These are phyloP conservation scores for Gentiana macrophylla DNA, from an alignment of 257 asterid species.

Conservation along the genomic window DNA sequence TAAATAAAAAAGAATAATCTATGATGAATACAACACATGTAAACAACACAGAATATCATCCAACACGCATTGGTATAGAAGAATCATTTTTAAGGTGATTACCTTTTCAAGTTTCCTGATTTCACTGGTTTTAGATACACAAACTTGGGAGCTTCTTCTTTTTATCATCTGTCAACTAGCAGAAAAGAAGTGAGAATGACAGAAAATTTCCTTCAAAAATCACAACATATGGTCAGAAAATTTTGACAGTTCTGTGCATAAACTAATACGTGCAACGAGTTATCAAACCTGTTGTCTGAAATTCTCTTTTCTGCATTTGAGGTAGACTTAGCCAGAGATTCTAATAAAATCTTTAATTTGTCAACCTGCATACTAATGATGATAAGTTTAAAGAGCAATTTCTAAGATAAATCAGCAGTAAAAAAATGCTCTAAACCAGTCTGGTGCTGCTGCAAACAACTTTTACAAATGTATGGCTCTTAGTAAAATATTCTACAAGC, in stretches of 20 bases:
- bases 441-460: not conserved
- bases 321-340: conserved; percentile 80
- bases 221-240: not conserved
- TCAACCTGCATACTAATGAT: conserved; percentile 52
- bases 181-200: conserved; percentile 9
- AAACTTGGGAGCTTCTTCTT: conserved; percentile 73
- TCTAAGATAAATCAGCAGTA: conserved; percentile 7
- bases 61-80: too few species aligned
- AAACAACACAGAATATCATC: too few species aligned
- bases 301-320: conserved; percentile 65
- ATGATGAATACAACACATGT: too few species aligned
- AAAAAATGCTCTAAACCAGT: not conserved
- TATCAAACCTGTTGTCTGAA: conserved; percentile 59
- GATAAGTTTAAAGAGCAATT: conserved; percentile 9
- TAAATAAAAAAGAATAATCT: too few species aligned
- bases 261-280: conserved; percentile 13
- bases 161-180: conserved; percentile 48
- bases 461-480: too few species aligned
- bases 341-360: conserved; percentile 69
- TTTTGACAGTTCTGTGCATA: not conserved
- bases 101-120: conserved; percentile 66
- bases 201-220: conserved; percentile 1
- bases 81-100: conserved; percentile 9
- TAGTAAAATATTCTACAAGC: too few species aligned
- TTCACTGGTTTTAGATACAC: conserved; percentile 54